These are phyloP conservation scores for Elsinoe perseae DNA, from an alignment of 2,329 filamentous ascomycete species.

Conservation along the genomic window DNA sequence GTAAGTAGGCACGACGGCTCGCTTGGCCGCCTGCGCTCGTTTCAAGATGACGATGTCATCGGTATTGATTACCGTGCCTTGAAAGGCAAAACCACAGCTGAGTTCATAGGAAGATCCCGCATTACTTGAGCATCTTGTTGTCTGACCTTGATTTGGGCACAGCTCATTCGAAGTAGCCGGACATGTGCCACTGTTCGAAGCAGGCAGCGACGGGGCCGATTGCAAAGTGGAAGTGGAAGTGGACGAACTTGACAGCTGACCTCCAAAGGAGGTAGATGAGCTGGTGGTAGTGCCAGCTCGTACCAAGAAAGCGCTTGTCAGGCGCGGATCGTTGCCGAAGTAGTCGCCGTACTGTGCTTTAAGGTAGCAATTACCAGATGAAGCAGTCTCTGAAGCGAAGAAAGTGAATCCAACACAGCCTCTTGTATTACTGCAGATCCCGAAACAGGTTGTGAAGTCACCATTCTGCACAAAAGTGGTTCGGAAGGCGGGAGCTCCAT, in stretches of 20 bases:
- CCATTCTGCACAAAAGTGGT: constrained; percentile 1
- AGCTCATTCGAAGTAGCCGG: not conserved
- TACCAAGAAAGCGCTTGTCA: not conserved
- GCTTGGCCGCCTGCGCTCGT: constrained; percentile 15
- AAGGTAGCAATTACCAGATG: not conserved
- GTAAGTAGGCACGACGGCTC: constrained; percentile 19
- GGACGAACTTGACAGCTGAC: not conserved
- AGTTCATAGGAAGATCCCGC: constrained; percentile 23
- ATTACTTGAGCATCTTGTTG: constrained; percentile 13
- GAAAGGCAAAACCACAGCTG: constrained; percentile 21
- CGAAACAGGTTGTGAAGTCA: constrained; percentile 20
- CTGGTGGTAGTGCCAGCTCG: not conserved
- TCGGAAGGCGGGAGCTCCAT: constrained; percentile 10
- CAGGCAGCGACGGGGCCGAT: not conserved
- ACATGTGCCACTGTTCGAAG: not conserved
- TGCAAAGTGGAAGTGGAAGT: not conserved
- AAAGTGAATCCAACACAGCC: constrained; percentile 19
- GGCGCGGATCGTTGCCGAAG: not conserved
- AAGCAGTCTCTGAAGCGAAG: constrained; percentile 11
- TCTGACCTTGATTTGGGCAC: not conserved
- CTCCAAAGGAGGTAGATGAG: not conserved
- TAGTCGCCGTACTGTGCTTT: constrained; percentile 11
- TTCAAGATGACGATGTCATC: constrained; percentile 10
- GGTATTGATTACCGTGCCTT: constrained; percentile 22
- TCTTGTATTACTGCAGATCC: constrained; percentile 17